Evolutionary conservation across 1,284 basidiomycete genomes (phyloP), one percentile per base, ranked within the genome.

Genomic region (Ganoderma boninense): DNA sequence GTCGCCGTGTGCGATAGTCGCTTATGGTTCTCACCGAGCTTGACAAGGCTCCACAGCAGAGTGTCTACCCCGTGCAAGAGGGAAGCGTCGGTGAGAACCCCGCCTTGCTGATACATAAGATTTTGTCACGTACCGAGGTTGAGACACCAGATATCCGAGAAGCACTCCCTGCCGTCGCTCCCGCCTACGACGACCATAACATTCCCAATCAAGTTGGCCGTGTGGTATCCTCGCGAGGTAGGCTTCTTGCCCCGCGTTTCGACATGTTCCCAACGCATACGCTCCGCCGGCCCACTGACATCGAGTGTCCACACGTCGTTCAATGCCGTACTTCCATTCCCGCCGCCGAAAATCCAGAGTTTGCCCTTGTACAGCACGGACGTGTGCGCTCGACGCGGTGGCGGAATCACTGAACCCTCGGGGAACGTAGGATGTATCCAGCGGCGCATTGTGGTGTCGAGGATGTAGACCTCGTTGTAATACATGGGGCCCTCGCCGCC

Each of bases 261-360:
- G n/a, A 92, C 70, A 71, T 86, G 80, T 72, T 89, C 88, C 95
- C 94, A 93, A 69, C 85, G 83, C 86, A 92, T 83, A 64, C 83
- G 82, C 44, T 84, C 82, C n/a, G 82, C 77, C 65, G 84, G 78
- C 4, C 80, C 80, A 38, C 78, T 76, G 0, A 94, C 87, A 72
- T 97, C 95, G 18, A 97, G 84, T 20, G 92, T 90, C 95, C 96
- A 97, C 8, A 97, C 85, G 79, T 98, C 96, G 77, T 96, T 96
- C 71, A 98, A 85, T 0, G 96, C 96, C 23, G 89, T 90, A 80
- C 93, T 87, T 0, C 96, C 96, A 72, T 97, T 97, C 2, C 96
- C 97, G 26, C 97, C 96, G 4, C 96, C 96, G 78, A 98, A 98
- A 3, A 98, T 84, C 84, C 94, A 95, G 0, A 98, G 87, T 77